Evolutionary conservation across 2,329 filamentous ascomycete species (phyloP).

Genomic region (Intubia oerlemansii): DNA sequence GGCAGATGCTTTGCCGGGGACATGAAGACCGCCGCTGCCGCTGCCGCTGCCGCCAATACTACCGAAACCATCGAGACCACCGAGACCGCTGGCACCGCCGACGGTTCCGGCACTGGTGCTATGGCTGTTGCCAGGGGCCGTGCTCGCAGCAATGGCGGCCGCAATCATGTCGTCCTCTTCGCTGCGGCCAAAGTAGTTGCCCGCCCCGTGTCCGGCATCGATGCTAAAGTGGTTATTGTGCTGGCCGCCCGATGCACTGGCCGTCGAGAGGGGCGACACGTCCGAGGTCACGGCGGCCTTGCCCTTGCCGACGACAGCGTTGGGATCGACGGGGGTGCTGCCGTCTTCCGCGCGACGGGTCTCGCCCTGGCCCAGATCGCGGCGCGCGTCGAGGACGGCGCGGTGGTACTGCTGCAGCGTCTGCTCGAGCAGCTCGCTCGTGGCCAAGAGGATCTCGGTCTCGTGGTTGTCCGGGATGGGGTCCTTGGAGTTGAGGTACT

Average conservation of each 20-base stretch:
- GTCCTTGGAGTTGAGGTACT: slow-evolving; percentile 61
- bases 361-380: slow-evolving; percentile 24
- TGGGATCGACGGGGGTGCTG: slow-evolving; percentile 8
- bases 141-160: slow-evolving; percentile 7
- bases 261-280: slow-evolving; percentile 5
- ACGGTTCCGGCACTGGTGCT: too few species aligned
- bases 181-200: slow-evolving; percentile 1
- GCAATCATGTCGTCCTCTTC: slow-evolving; percentile 7
- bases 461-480: slow-evolving; percentile 82
- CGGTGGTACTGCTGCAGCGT: slow-evolving; percentile 71
- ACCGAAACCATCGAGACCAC: too few species aligned
- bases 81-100: too few species aligned
- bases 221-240: too few species aligned
- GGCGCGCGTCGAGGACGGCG: slow-evolving; percentile 43
- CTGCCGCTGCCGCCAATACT: too few species aligned
- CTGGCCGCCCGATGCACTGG: too few species aligned
- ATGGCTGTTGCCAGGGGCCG: slow-evolving; percentile 3
- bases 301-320: slow-evolving; percentile 9
- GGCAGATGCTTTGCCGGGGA: background rate
- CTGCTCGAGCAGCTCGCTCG: slow-evolving; percentile 73
- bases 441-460: slow-evolving; percentile 82
- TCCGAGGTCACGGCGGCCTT: slow-evolving; percentile 9
- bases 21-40: too few species aligned
- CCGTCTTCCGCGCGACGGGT: slow-evolving; percentile 11
- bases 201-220: too few species aligned